Conservation (phyloP, 2,329 filamentous ascomycete genomes). For the Cylindrodendrum hubeiense region DNA sequence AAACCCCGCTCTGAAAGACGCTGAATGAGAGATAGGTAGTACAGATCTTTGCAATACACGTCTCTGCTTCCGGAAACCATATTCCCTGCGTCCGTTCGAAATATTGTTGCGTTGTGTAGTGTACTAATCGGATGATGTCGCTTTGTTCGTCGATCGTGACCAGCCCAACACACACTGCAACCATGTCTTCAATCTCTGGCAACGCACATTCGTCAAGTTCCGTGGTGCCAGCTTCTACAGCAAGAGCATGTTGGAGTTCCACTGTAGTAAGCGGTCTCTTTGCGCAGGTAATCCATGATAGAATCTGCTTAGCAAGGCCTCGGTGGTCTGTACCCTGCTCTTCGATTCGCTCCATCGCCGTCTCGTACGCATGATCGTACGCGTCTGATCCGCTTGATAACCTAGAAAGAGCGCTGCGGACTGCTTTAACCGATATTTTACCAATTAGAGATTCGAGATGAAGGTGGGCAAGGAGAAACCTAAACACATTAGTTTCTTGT, state of each 20-base stretch:
- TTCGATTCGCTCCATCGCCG: constrained; percentile 58
- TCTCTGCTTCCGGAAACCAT: too few relatives aligned
- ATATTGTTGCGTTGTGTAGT: too few relatives aligned
- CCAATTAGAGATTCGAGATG: constrained; percentile 34
- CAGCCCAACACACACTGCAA: too few relatives aligned
- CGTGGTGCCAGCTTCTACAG: constrained; percentile 43
- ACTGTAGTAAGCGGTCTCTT: constrained; percentile 46
- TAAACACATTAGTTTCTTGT: neutral
- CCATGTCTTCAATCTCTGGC: constrained; percentile 46
- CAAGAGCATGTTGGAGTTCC: constrained; percentile 59
- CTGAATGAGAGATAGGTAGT: too few relatives aligned
- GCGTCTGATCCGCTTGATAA: constrained; percentile 47
- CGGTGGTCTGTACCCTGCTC: constrained; percentile 47
- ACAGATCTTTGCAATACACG: too few relatives aligned
- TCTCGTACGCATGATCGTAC: constrained; percentile 55
- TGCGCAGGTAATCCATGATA: constrained; percentile 57
- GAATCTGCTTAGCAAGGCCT: constrained; percentile 52
- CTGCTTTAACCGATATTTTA: constrained; percentile 44
- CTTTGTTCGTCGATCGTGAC: too few relatives aligned
- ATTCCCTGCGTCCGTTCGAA: too few relatives aligned
- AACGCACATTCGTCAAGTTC: constrained; percentile 52
- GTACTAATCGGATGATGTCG: too few relatives aligned
- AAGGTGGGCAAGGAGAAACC: constrained; percentile 36
- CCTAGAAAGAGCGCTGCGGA: constrained; percentile 47
- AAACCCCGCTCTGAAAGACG: too few relatives aligned